Conservation (phyloP, 805 yeast genomes). For the Yamadazyma takamatsuzukensis region DNA sequence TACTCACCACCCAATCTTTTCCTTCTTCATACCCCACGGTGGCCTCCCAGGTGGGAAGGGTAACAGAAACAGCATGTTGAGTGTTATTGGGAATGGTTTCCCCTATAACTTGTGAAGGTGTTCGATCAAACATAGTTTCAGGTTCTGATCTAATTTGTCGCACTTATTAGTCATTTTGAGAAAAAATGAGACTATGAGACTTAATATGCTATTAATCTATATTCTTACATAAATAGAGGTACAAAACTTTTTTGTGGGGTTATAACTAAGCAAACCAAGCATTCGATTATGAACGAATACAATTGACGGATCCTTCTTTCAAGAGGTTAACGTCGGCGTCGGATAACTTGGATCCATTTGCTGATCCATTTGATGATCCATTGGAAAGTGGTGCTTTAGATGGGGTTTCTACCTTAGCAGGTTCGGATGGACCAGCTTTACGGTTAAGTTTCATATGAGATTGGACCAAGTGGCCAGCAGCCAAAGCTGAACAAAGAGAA, state of each 20-base stretch:
- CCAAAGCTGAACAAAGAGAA: constrained; percentile 91
- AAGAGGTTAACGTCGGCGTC: constrained; percentile 8
- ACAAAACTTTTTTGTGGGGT: too few species aligned
- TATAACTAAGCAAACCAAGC: too few species aligned
- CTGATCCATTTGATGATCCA: constrained; percentile 17
- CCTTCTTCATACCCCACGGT: constrained; percentile 93
- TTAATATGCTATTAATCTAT: constrained; percentile 1
- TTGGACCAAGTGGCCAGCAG: constrained; percentile 97
- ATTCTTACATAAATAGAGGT: constrained; percentile 2
- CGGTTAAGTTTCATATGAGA: constrained; percentile 97
- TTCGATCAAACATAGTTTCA: too few species aligned
- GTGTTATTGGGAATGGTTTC: constrained; percentile 86
- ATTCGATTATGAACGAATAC: constrained; percentile 64
- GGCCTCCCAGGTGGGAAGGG: constrained; percentile 93
- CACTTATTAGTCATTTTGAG: too few species aligned
- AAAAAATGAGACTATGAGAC: too few species aligned
- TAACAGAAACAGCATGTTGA: constrained; percentile 91
- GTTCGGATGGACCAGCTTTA: constrained; percentile 44
- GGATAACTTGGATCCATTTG: constrained; percentile 4
- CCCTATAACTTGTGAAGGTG: constrained; percentile 55
- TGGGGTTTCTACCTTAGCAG: constrained; percentile 16
- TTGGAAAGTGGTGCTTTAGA: constrained; percentile 13
- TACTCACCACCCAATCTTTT: constrained; percentile 68
- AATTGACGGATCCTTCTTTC: constrained; percentile 69
- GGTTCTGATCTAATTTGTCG: too few species aligned